A percentile compares a stretch with the other conserved stretches of the same genome.
These are phyloP conservation scores for Ettlia oleoabundans DNA, from an alignment of 139 green algal genomes.

Conservation along the genomic window DNA sequence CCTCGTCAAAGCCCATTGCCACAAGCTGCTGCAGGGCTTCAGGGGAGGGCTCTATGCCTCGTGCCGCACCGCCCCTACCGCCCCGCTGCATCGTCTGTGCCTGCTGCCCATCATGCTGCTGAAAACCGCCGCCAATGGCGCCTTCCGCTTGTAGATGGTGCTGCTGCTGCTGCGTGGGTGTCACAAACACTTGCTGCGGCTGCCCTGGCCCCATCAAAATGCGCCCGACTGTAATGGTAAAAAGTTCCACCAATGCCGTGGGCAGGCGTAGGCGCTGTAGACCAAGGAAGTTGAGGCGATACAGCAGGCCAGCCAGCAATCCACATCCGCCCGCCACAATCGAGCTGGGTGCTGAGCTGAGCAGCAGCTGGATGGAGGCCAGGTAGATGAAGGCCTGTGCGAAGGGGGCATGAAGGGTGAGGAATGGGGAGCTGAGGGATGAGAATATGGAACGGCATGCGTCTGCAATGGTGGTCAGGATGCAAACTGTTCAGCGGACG, in stretches of 20 bases:
- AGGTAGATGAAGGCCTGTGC: constrained; percentile 70
- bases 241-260: background rate
- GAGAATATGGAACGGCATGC: background rate
- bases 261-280: constrained; percentile 46
- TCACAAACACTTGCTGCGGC: constrained; percentile 20
- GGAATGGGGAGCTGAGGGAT: background rate
- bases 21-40: constrained; percentile 71
- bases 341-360: constrained; percentile 42
- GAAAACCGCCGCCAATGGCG: background rate
- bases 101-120: background rate
- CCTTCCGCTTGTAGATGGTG: background rate
- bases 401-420: background rate
- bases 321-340: constrained; percentile 42
- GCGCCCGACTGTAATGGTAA: constrained; percentile 20
- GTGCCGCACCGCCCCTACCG: background rate
- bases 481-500: too few relatives aligned
- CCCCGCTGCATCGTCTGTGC: background rate
- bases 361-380: constrained; percentile 68
- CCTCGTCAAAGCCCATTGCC: constrained; percentile 68
- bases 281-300: constrained; percentile 59
- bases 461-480: background rate
- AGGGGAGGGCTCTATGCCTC: constrained; percentile 28
- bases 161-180: constrained; percentile 2
- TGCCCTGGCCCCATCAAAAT: background rate
- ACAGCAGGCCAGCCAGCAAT: constrained; percentile 64